Percentiles rank a stretch among this genome's conserved stretches.
Conservation (phyloP, 1,284 basidiomycete species). For the Inonotus hispidus region DNA sequence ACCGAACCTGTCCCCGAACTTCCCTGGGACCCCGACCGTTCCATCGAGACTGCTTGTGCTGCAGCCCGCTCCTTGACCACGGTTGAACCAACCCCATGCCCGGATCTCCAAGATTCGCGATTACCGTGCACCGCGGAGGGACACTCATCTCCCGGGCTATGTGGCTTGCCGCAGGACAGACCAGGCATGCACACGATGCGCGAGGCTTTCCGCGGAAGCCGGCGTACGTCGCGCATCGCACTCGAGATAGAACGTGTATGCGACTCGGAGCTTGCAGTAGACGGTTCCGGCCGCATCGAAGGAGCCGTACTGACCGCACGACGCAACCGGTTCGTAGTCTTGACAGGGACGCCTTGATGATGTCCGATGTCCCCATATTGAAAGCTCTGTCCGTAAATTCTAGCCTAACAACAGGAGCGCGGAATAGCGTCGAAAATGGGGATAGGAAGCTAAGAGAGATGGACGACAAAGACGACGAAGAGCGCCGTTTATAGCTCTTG, state of each 20-base stretch:
- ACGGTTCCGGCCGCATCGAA: neutral
- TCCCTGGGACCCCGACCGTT: neutral
- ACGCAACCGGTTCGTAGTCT: neutral
- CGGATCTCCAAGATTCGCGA: neutral
- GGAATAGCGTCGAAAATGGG: neutral
- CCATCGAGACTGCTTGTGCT: neutral
- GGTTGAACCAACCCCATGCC: neutral
- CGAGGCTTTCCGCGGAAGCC: constrained; percentile 7
- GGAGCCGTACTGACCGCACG: neutral
- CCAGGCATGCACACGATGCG: constrained; percentile 2
- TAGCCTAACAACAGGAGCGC: neutral
- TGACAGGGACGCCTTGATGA: neutral
- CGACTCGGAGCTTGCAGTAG: neutral
- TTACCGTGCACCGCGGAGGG: neutral
- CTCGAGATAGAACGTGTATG: neutral
- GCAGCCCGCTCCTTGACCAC: neutral
- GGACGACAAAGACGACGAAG: neutral
- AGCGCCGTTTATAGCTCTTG: neutral
- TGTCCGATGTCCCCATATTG: neutral
- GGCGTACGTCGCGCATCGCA: neutral
- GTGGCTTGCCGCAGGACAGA: neutral
- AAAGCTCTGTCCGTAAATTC: neutral
- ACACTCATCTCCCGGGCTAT: neutral
- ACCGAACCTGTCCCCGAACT: neutral
- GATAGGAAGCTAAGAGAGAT: neutral